These are phyloP conservation scores for Lipomyces yamanashiensis DNA, from an alignment of 805 yeast genomes.

Conservation along the genomic window DNA sequence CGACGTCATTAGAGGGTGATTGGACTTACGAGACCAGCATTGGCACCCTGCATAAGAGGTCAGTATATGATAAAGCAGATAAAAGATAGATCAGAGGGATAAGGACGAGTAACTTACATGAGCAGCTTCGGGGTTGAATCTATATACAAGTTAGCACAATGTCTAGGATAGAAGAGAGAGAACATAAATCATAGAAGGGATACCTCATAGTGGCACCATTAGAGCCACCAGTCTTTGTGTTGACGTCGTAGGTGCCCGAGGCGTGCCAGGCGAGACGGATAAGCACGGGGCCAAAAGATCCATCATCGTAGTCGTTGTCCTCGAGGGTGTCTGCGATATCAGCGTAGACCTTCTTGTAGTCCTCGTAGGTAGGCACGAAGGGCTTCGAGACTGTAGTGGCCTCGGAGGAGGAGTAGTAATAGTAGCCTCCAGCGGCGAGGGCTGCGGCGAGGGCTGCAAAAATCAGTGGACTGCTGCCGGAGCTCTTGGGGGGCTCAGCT, in stretches of 20 bases:
- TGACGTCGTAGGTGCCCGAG: constrained; percentile 73
- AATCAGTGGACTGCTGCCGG: constrained; percentile 16
- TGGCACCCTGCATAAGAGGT: constrained; percentile 46
- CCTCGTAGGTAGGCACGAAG: constrained; percentile 47
- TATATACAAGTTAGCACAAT: neutral
- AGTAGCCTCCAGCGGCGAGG: constrained; percentile 41
- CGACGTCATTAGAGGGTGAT: constrained; percentile 11
- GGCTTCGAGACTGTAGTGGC: constrained; percentile 43
- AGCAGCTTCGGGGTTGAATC: constrained; percentile 25
- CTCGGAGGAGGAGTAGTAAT: constrained; percentile 43
- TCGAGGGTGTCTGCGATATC: constrained; percentile 48
- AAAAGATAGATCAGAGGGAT: neutral
- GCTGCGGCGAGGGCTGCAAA: constrained; percentile 20
- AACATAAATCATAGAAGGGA: constrained; percentile 33
- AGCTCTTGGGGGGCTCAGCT: constrained; percentile 11
- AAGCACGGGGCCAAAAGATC: constrained; percentile 74
- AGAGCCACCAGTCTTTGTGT: constrained; percentile 57
- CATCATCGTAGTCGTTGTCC: constrained; percentile 61
- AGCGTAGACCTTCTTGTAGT: constrained; percentile 66
- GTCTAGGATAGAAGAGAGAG: neutral
- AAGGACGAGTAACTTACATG: constrained; percentile 8
- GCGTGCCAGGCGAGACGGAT: constrained; percentile 87
- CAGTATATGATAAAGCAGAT: neutral
- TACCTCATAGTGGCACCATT: constrained; percentile 61
- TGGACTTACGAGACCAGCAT: constrained; percentile 50